Base-by-base conservation (phyloP, 148 eudicot species). In the Silene uniflora region DNA sequence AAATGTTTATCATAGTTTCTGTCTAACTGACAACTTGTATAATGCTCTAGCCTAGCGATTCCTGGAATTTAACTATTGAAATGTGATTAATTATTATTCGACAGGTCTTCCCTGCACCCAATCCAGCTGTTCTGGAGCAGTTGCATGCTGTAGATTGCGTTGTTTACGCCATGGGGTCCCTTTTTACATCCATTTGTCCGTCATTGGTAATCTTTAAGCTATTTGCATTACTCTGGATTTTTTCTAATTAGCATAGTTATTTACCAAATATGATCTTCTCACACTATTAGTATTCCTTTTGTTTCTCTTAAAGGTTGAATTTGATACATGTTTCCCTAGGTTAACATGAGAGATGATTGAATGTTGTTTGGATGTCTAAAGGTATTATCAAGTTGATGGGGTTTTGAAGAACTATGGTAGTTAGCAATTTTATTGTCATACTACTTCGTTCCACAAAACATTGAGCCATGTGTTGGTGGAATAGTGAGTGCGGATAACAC, bases 121-220 rank as follows among this genome's bases (percentile, higher is more conserved):
- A 95, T 79, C 89, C 96, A 65, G 80, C 83, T 81, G 97, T 91
- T 69, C 72, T 92, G 77, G 90, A 88, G 55, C 96, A 92, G 85
- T 82, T 95, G 86, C 78, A 64, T 62, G 87, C 83, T 55, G 92
- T 91, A 42, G 90, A 95, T 79, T 91, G 99, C 85, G 83, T 95
- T 69, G 83, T 95, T 69, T 95, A 87, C 82, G 97, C 96, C 39
- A 95, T 95, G 99, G 99, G 99, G 61, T 95, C 99, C 69, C 94
- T 95, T 76, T 95, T 92, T 79, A 95, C 99, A 65, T 95, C 99
- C 49, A 79, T 92, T 69, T 95, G 99, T 81, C 97, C 97, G 46
- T 95, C 99, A 22, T 86, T 95, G 94, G 99, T 92, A 90, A 80
- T 42, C 23, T 56, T 72, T 61, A 62, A 25, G 42, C 35, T 67